A percentile compares a stretch with the other conserved stretches of the same genome.
Evolutionary conservation across 2,329 filamentous ascomycete species (phyloP).

Genomic region (Aspergillus pseudonomiae): DNA sequence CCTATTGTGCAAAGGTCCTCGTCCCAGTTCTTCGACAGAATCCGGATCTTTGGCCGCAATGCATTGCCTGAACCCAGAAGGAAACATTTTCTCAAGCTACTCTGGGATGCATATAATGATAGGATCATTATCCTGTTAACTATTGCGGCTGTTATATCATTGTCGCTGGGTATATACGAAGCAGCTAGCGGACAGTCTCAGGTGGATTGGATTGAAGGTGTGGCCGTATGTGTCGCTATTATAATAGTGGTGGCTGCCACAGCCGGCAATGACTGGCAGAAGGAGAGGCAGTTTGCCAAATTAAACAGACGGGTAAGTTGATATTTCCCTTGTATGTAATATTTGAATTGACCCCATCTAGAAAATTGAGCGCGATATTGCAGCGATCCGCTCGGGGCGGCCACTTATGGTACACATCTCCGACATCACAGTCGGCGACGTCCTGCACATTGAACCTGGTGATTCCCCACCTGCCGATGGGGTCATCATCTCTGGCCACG

Average conservation of each 20-base stretch:
- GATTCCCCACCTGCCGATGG: conserved; percentile 70
- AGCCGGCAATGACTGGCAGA: conserved; percentile 76
- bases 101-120: conserved; percentile 78
- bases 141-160: conserved; percentile 67
- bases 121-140: conserved; percentile 72
- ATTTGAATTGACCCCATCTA: conserved; percentile 24
- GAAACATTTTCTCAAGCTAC: conserved; percentile 66
- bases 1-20: conserved; percentile 20
- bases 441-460: conserved; percentile 67
- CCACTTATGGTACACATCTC: conserved; percentile 62
- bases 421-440: conserved; percentile 67
- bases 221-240: conserved; percentile 76
- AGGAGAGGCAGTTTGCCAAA: conserved; percentile 75
- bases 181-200: conserved; percentile 53
- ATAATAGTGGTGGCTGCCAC: conserved; percentile 73
- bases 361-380: conserved; percentile 65
- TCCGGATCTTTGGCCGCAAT: conserved; percentile 69
- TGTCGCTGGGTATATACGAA: conserved; percentile 73
- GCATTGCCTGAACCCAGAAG: conserved; percentile 64
- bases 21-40: conserved; percentile 61
- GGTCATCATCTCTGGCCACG: conserved; percentile 65
- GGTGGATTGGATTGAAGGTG: conserved; percentile 77
- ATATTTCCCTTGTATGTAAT: conserved; percentile 49
- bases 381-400: conserved; percentile 66
- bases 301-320: conserved; percentile 69